A percentile compares a stretch with the other conserved stretches of the same genome.
Conservation (phyloP, 805 yeast genomes). For the Nakazawaea anatomiae region DNA sequence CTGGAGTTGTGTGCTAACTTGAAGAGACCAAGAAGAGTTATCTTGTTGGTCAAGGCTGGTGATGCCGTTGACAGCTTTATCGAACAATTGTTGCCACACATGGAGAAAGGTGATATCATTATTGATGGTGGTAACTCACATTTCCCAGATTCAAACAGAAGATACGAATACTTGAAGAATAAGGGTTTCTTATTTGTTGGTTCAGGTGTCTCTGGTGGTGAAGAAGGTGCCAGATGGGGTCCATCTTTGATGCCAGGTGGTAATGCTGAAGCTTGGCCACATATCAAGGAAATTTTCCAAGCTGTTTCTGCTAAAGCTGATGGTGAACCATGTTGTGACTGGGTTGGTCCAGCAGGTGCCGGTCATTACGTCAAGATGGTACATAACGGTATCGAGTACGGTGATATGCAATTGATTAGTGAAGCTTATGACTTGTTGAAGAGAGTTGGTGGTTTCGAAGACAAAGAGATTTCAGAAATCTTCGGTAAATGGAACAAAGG, state of each 20-base stretch:
- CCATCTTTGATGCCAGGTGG: conserved; percentile 99
- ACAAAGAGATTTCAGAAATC: conserved; percentile 91
- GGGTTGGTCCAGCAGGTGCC: conserved; percentile 99
- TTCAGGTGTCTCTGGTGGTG: conserved; percentile 99
- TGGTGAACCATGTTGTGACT: conserved; percentile 99
- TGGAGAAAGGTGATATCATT: conserved; percentile 96
- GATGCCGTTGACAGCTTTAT: conserved; percentile 89
- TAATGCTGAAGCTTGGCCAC: conserved; percentile 97
- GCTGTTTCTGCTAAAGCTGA: conserved; percentile 92
- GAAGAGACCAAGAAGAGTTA: conserved; percentile 96
- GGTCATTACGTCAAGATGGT: conserved; percentile 99
- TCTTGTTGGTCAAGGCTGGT: conserved; percentile 95
- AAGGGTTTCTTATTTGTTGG: conserved; percentile 93
- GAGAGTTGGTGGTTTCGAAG: conserved; percentile 85
- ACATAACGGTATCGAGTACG: conserved; percentile 99
- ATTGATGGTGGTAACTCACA: conserved; percentile 99
- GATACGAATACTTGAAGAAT: conserved; percentile 79
- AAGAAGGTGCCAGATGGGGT: conserved; percentile 99
- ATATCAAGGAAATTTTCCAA: conserved; percentile 94
- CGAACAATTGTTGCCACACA: conserved; percentile 78
- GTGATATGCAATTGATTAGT: conserved; percentile 98
- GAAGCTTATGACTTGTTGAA: conserved; percentile 97
- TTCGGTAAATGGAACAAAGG: conserved; percentile 94
- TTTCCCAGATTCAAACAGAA: conserved; percentile 97
- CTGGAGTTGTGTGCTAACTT: conserved; percentile 82